A percentile compares a stretch with the other conserved stretches of the same genome.
phyloP scores from a whole-genome alignment of 352 stramenopile genomes.

The Phytophthora pseudosyringae region DNA sequence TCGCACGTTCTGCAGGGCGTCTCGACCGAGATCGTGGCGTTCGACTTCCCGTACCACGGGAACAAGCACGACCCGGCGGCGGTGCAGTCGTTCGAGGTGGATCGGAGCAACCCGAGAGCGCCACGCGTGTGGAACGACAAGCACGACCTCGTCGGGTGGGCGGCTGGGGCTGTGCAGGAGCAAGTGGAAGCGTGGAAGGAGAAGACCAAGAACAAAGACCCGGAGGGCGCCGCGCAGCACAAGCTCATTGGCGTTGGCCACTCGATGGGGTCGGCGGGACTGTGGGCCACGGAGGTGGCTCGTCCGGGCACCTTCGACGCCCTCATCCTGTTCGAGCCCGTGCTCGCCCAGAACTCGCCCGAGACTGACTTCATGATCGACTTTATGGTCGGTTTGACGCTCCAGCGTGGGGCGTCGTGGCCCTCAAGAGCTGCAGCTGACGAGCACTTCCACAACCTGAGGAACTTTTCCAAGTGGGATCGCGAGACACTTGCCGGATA shows the following conservation, averaged over 20 bases:
- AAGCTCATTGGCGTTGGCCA: slow-evolving; percentile 56
- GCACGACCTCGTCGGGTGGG: slow-evolving; percentile 34
- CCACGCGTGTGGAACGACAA: slow-evolving; percentile 36
- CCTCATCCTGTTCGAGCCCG: slow-evolving; percentile 59
- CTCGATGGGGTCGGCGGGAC: slow-evolving; percentile 48
- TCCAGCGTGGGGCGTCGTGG: slow-evolving; percentile 39
- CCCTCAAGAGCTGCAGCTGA: slow-evolving; percentile 38
- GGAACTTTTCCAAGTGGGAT: slow-evolving; percentile 50
- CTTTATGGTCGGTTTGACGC: slow-evolving; percentile 44
- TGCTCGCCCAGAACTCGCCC: slow-evolving; percentile 38
- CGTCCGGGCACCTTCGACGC: slow-evolving; percentile 55
- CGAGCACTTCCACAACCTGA: slow-evolving; percentile 35
- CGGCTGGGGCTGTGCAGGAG: slow-evolving; percentile 27
- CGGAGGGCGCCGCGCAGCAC: slow-evolving; percentile 12
- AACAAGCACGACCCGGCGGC: slow-evolving; percentile 31
- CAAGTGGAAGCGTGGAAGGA: slow-evolving; percentile 39
- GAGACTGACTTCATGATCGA: slow-evolving; percentile 40
- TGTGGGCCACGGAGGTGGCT: slow-evolving; percentile 45
- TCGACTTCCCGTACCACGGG: slow-evolving; percentile 57
- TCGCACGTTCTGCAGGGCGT: slow-evolving; percentile 33
- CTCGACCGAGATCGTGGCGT: slow-evolving; percentile 39
- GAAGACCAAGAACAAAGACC: slow-evolving; percentile 19
- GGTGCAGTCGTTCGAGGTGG: slow-evolving; percentile 29
- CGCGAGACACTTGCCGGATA: slow-evolving; percentile 39
- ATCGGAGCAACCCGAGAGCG: slow-evolving; percentile 34